Base-by-base conservation (phyloP, 768 basidiomycete species). In the Boletus pseudo-olivaceus region DNA sequence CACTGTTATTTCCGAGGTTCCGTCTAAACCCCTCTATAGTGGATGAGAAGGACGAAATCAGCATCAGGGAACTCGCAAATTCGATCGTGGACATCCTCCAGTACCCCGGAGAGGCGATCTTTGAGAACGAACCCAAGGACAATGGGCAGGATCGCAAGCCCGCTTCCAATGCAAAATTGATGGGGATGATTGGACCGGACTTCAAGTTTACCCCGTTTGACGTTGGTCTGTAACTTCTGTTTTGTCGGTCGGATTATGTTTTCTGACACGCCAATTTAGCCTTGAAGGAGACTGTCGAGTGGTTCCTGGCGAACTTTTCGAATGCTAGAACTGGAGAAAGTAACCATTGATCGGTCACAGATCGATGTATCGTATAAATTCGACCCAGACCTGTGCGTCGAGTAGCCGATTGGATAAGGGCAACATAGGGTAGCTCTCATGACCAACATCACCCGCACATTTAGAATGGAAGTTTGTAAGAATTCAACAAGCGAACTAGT, bases 101-200 rank as follows among this genome's bases (percentile, higher is more conserved):
- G 40, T 94, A 93, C 75, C 59, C 86, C 53, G 89, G 90, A 54
- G 79, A 88, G 48, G 93, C 92, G 63, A 71, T 7, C 26, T 97
- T 94, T 70, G 93, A 97, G 72, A 82, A 72, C 53, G 61, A 70
- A 49, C 12, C 54, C 35, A 60, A 83, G 49, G 84, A 94, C 9
- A 96, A 98, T 64, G 94, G 96, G 1, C 95, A 98, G 71, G 95
- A 87, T 81, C 86, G 94, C 61, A 98, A 98, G 74, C 94, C 95
- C 1, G 95, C 95, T 17, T 93, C 92, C 35, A 98, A 98, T 73
- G 84, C 81, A 65, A 96, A 95, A 71, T 76, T 97, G 7, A 67
- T 91, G 46, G 73, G 72, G n/a, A 74, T 90, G 49, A 84, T 94
- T 47, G 87, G 87, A 29, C 42, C 61, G 0, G 84, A 76, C 5